These are phyloP conservation scores for Debaryomyces hansenii DNA, from an alignment of 805 yeast species.

Conservation along the genomic window DNA sequence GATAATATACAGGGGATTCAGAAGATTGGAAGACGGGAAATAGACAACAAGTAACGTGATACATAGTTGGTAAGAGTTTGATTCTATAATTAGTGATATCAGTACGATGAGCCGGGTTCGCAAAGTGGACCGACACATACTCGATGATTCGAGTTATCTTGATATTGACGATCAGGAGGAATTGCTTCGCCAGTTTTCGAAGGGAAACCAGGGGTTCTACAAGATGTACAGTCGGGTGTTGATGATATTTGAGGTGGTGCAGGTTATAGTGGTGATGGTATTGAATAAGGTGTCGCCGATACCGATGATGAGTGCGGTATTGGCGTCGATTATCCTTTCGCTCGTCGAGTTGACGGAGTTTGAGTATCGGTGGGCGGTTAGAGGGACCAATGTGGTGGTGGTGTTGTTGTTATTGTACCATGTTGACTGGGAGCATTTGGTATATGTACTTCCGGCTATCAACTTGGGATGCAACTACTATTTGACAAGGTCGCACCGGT, in stretches of 20 bases:
- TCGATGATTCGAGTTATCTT: slow-evolving; percentile 5
- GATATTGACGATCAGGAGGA: slow-evolving; percentile 7
- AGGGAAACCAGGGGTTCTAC: slow-evolving; percentile 4
- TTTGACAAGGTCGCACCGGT: slow-evolving; percentile 9
- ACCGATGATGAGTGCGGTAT: neutral
- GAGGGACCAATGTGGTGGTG: neutral
- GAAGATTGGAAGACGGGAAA: too few species aligned
- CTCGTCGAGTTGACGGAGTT: neutral
- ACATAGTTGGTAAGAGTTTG: too few species aligned
- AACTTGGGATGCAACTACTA: slow-evolving; percentile 8
- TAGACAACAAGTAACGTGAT: too few species aligned
- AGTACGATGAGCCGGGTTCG: slow-evolving; percentile 1
- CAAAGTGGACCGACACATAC: slow-evolving; percentile 13
- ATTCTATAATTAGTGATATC: neutral
- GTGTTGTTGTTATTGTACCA: neutral
- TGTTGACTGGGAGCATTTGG: neutral
- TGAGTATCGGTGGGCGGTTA: neutral
- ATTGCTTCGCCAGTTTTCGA: slow-evolving; percentile 5
- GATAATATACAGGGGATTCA: too few species aligned
- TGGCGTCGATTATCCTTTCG: slow-evolving; percentile 3
- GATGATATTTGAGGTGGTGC: slow-evolving; percentile 1
- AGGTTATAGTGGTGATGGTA: neutral
- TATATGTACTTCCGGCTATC: slow-evolving; percentile 4
- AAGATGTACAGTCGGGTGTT: neutral
- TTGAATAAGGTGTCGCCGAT: neutral